Evolutionary conservation across 805 yeast genomes (phyloP), one percentile per base, ranked within the genome.

Genomic region (Debaryomyces prosopidis): DNA sequence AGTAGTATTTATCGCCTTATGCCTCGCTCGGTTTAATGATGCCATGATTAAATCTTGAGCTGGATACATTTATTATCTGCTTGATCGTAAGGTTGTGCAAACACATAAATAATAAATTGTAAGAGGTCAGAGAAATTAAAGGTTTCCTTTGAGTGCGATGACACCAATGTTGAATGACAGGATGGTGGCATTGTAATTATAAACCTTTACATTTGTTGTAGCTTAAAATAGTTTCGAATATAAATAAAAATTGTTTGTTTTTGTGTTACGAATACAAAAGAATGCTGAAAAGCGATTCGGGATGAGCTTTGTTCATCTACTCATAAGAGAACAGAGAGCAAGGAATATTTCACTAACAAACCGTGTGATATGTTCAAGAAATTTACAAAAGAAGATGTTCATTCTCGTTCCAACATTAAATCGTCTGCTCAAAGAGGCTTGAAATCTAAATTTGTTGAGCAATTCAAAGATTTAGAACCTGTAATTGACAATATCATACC

Each of bases 381-480:
- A 63, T 89, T 90, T 70, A 78, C 89, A 26, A 84, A 81, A 53
- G 96, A 89, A 35, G 97, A 91, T 60, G 79, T 90, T 43, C 96
- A 89, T 57, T 85, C 96, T 7, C 84, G 94, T 52, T 84, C 97
- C 11, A 92, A 92, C 60, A 85, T 91, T 65, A 91, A 91, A 66
- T 87, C 96, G 0, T 91, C 97, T 1, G 91, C 87, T n/a, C 96
- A 90, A 65, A 80, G 97, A 65, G 85, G 86, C n/a, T 74, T 92
- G 53, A 88, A 88, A 61, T 53, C 86, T 15, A 87, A 84, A 57
- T 75, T 91, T 43, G 86, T 85, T 1, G 71, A 74, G 3, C 89
- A 85, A 64, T 91, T 84, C 61, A 90, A 89, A 16, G 69, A 67
- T n/a, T 66, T 89, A 51, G 96, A 87, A 58, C 79, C 82, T 5